Percentiles rank a stretch among this genome's conserved stretches.
These are phyloP conservation scores for Zoysia japonica DNA, from an alignment of 176 grass and related monocot species.

Conservation along the genomic window DNA sequence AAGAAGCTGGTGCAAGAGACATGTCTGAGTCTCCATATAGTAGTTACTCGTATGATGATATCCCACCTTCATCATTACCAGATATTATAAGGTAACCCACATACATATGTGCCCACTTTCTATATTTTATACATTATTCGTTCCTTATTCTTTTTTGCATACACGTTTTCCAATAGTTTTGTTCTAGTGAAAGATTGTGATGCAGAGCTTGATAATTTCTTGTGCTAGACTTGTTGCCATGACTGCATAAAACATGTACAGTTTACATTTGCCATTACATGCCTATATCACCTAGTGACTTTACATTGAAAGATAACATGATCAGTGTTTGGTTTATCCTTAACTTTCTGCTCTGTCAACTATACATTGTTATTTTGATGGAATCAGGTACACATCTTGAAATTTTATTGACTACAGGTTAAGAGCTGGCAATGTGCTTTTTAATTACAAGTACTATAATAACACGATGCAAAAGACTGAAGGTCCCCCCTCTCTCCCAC, in stretches of 20 bases:
- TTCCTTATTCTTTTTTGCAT: conserved; percentile 25
- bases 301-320: background rate
- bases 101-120: conserved; percentile 19
- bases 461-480: conserved; percentile 89
- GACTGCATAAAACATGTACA: background rate
- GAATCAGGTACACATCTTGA: background rate
- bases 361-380: conserved; percentile 26
- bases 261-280: background rate
- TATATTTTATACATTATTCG: conserved; percentile 15
- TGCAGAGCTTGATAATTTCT: background rate
- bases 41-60: conserved; percentile 77
- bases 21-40: conserved; percentile 73
- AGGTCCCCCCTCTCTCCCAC: conserved; percentile 49
- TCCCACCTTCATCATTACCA: conserved; percentile 77
- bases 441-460: conserved; percentile 97
- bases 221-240: conserved; percentile 9
- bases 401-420: conserved; percentile 59
- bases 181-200: background rate
- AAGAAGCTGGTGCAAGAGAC: conserved; percentile 80
- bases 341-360: conserved; percentile 20
- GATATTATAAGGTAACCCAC: conserved; percentile 69
- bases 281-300: background rate
- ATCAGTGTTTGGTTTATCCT: conserved; percentile 15
- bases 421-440: conserved; percentile 93
- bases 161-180: background rate